phyloP scores from a whole-genome alignment of 176 grass and related monocot genomes.

The Carex pumila region DNA sequence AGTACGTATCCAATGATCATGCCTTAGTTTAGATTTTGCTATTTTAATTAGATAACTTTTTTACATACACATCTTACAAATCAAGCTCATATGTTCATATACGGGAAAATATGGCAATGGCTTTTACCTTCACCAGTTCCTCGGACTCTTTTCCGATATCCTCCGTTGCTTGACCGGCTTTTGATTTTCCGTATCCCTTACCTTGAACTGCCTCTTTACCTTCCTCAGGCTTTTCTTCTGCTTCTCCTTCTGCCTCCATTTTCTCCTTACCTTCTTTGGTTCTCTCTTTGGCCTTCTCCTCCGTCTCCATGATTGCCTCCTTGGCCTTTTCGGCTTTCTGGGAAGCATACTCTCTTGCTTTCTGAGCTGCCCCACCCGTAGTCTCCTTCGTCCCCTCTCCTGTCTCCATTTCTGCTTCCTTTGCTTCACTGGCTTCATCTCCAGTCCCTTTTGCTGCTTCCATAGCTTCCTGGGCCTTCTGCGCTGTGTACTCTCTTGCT shows the following conservation, averaged over 20 bases:
- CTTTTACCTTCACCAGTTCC: background rate
- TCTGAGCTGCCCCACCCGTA: background rate
- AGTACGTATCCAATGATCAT: background rate
- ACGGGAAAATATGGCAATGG: background rate
- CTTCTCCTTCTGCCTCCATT: background rate
- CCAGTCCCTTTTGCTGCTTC: background rate
- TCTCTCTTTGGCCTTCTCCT: background rate
- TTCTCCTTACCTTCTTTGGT: background rate
- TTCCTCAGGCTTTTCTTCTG: background rate
- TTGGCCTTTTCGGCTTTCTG: slow-evolving; percentile 19
- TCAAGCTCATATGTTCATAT: background rate
- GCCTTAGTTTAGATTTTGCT: background rate
- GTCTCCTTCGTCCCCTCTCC: background rate
- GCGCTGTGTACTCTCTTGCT: background rate
- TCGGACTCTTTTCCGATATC: background rate
- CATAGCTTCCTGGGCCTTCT: slow-evolving; percentile 3
- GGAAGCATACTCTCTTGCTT: slow-evolving; percentile 5
- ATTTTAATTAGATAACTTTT: background rate
- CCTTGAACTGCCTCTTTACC: background rate
- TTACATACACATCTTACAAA: background rate
- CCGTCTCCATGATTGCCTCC: slow-evolving; percentile 15
- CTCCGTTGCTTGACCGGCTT: background rate
- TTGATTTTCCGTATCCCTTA: slow-evolving; percentile 13
- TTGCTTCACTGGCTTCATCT: background rate
- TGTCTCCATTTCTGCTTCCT: background rate